Evolutionary conservation across 805 yeast genomes (phyloP), one percentile per base, ranked within the genome.

Genomic region (Lachancea quebecensis): DNA sequence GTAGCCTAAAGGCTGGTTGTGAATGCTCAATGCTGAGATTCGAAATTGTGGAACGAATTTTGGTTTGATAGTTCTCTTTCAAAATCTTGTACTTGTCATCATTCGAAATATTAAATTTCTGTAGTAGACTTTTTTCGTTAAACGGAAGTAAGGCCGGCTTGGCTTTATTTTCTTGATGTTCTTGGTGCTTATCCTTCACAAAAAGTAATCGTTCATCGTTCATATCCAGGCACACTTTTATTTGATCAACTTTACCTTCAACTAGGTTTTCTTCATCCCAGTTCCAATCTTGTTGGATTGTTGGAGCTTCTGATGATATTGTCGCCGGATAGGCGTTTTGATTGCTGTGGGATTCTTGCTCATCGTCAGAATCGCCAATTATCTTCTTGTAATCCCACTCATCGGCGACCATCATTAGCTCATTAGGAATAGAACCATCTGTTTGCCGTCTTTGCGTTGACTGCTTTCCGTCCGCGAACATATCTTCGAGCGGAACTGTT

Each of bases 11-110:
- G 0, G 99, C 97, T 1, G 96, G 95, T 55, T 81, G 73, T 0
- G 97, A 78, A 63, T 93, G 99, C 57, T 93, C 98, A 50, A 93
- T 89, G 41, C 78, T 82, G 50, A 93, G 72, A 53, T 91, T 87
- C 38, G 97, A 95, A 56, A 93, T 81, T 6, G 95, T 95, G 2
- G 96, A 80, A 62, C 99, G 81, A 32, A 91, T 86, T 69, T 87
- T 91, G 34, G 95, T 80, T 61, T 89, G 95, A 62, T 90, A 89
- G 57, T 88, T 90, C 46, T 81, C 85, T 58, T 84, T 85, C 53
- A 93, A 70, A 43, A 83, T 67, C 47, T 87, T 95, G 63, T 93
- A 93, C 36, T 83, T 85, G 37, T 77, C 75, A 64, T 93, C 99
- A 65, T 93, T 93, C 7, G 97, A 89, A 34, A 91, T 74, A 61